These are phyloP conservation scores for Astragalus glycyphyllos DNA, from an alignment of 306 rosid species.

Conservation along the genomic window DNA sequence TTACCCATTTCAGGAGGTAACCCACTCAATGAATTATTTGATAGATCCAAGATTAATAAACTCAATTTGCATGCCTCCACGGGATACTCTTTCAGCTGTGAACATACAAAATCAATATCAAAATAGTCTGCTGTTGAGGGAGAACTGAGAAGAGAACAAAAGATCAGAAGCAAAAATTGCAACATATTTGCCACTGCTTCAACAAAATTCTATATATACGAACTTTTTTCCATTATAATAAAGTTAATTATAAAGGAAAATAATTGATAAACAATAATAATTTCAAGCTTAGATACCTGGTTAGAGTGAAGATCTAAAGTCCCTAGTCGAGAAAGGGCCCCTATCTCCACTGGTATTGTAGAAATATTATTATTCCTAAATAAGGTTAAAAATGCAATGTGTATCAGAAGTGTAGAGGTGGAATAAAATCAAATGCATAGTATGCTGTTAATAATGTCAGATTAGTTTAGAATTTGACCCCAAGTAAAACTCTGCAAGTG, in stretches of 20 bases:
- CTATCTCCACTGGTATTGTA: conserved; percentile 75
- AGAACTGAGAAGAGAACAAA: conserved; percentile 18
- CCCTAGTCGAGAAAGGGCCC: conserved; percentile 76
- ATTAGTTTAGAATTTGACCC: conserved; percentile 67
- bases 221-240: conserved; percentile 6
- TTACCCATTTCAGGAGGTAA: conserved; percentile 92
- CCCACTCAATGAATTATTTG: conserved; percentile 93
- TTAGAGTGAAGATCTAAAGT: conserved; percentile 92
- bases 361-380: conserved; percentile 76
- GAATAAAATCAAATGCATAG: conserved; percentile 35
- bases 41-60: conserved; percentile 79
- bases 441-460: conserved; percentile 37
- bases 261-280: neutral
- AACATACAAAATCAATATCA: conserved; percentile 37
- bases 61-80: conserved; percentile 88
- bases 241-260: conserved; percentile 11
- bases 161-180: conserved; percentile 28
- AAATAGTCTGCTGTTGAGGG: conserved; percentile 26
- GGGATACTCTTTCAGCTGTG: conserved; percentile 92
- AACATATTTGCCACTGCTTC: conserved; percentile 14
- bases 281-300: conserved; percentile 60
- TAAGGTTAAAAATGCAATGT: conserved; percentile 36
- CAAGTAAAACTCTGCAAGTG: conserved; percentile 83
- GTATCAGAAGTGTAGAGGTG: conserved; percentile 37
- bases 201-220: conserved; percentile 16